Conservation (phyloP, 2,329 filamentous ascomycete genomes). For the Cercospora sp. region DNA sequence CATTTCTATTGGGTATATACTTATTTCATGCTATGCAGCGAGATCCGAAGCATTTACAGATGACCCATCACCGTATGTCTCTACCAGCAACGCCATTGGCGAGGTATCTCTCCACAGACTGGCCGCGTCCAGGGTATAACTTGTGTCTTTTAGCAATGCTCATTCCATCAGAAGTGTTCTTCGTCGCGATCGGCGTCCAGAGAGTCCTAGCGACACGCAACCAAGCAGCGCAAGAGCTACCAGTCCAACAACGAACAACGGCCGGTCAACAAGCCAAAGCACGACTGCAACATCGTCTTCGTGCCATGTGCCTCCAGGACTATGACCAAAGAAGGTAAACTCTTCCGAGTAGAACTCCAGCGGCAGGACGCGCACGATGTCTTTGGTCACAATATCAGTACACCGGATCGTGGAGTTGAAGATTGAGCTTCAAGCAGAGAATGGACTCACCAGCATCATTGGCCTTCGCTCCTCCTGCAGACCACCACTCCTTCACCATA, state of each 20-base stretch:
- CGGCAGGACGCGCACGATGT: constrained; percentile 25
- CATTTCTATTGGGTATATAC: not conserved
- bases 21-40: not conserved
- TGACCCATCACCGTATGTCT: no score
- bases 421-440: not conserved
- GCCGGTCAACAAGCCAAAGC: constrained; percentile 32
- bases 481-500: constrained; percentile 33
- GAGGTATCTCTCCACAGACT: not conserved
- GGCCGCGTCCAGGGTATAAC: not conserved
- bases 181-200: not conserved
- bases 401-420: not conserved
- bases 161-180: not conserved
- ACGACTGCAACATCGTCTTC: constrained; percentile 35
- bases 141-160: not conserved
- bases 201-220: not conserved
- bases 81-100: not conserved
- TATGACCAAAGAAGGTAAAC: constrained; percentile 38
- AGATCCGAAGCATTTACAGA: no score
- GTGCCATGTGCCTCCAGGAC: constrained; percentile 39
- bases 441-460: not conserved
- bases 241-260: not conserved
- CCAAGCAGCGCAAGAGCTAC: not conserved
- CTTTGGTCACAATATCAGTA: not conserved
- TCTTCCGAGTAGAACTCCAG: constrained; percentile 37
- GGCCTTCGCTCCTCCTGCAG: not conserved